These are phyloP conservation scores for Penicillium goetzii DNA, from an alignment of 495 filamentous ascomycete species.

Conservation along the genomic window DNA sequence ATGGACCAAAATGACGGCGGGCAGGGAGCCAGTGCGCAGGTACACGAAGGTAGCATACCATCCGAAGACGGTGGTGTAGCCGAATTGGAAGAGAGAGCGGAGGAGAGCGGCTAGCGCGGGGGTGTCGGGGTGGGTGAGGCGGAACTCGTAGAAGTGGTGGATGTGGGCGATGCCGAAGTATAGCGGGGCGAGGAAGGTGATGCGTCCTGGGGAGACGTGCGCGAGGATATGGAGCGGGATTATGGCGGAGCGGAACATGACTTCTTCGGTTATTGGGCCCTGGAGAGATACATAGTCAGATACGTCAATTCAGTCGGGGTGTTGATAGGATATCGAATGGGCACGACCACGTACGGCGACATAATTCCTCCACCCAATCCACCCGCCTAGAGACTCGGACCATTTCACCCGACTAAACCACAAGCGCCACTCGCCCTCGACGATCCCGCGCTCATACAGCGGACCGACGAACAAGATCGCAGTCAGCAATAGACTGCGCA, in stretches of 20 bases:
- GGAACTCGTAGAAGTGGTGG: constrained; percentile 96
- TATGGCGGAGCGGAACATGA: constrained; percentile 86
- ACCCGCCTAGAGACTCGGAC: constrained; percentile 55
- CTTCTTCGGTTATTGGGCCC: constrained; percentile 90
- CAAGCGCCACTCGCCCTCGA: constrained; percentile 69
- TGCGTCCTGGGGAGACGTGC: constrained; percentile 55
- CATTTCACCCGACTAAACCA: constrained; percentile 56
- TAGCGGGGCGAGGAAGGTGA: constrained; percentile 79
- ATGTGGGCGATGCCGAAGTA: constrained; percentile 95
- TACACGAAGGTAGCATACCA: constrained; percentile 92
- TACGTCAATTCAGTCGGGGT: neutral
- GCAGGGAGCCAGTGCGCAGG: constrained; percentile 79
- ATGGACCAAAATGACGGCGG: constrained; percentile 74
- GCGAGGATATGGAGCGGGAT: constrained; percentile 82
- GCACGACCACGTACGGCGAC: constrained; percentile 55
- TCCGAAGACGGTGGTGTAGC: constrained; percentile 93
- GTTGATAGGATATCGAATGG: neutral
- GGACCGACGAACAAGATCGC: constrained; percentile 83
- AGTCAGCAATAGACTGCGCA: constrained; percentile 64
- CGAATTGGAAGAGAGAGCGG: constrained; percentile 80
- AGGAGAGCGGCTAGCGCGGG: constrained; percentile 60
- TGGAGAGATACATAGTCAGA: constrained; percentile 35
- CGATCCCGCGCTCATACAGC: constrained; percentile 73
- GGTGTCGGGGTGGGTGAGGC: constrained; percentile 74
- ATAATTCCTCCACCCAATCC: constrained; percentile 68